Evolutionary conservation across 2,329 filamentous ascomycete species (phyloP), one percentile per base, ranked within the genome.

Genomic region (Penicillium frequentans): DNA sequence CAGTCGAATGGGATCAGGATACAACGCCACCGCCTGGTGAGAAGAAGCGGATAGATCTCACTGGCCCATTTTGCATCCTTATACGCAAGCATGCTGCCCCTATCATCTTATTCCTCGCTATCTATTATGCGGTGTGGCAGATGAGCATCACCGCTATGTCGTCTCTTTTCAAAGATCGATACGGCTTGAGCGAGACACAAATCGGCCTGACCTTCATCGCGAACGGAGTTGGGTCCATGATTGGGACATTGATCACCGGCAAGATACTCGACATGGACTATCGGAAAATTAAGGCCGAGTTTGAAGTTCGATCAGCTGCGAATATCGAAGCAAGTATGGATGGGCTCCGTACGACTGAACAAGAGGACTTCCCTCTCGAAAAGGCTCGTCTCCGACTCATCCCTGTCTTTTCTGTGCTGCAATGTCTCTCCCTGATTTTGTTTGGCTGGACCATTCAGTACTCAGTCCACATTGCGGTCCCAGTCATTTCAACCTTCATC

Each of bases 131-230:
- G 0, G 77, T 82, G 8, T 84, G 81, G 79, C 81, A 83, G 55
- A 83, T 84, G 79, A 79, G 76, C 61, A 82, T 83, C 55, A 82
- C 82, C 0, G 78, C 77, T 35, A 80, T 82, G 75, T 81, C 82
- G 0, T 75, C 75, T 0, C 72, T 84, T 0, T 82, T 84, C 61
- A 63, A 78, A 33, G 57, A 64, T 0, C 64, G 61, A 4, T 84
- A 84, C 56, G 70, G 70, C 8, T 70, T 82, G 1, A 66, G 55
- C 5, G 77, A 79, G 54, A 76, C 74, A 4, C 72, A 82, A 43
- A 77, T 81, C 14, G 81, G 81, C 0, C 67, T 83, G 2, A 79
- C 79, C 0, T 85, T 84, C 56, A 77, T 86, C 2, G 80, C 82
- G 23, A 84, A 84, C 24, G 84, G 84, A 0, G 76, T 77, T 0